phyloP scores from a whole-genome alignment of 202 grass and related monocot species.

The Carex arenaria region DNA sequence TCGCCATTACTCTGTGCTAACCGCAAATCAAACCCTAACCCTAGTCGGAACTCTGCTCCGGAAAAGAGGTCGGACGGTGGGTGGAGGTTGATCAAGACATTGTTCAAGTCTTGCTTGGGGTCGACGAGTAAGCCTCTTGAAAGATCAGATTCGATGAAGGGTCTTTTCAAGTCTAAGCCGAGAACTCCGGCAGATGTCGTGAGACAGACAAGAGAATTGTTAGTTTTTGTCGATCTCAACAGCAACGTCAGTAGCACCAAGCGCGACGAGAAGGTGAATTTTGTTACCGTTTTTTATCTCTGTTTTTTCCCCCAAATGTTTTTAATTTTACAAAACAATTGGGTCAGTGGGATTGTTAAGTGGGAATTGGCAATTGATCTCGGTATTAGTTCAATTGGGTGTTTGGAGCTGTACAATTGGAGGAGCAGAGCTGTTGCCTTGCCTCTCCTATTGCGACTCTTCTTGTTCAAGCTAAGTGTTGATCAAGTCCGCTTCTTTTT shows the following conservation, averaged over 20 bases:
- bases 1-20: conserved; percentile 11
- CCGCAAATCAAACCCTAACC: conserved; percentile 15
- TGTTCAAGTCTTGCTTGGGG: neutral
- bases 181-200: conserved; percentile 71
- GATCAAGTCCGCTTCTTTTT: neutral
- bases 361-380: conserved; percentile 1
- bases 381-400: neutral
- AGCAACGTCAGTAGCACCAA: conserved; percentile 38
- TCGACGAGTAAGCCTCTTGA: neutral
- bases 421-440: neutral
- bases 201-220: conserved; percentile 67
- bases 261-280: conserved; percentile 75
- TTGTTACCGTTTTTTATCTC: neutral
- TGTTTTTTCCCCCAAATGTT: neutral
- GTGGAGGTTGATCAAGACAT: conserved; percentile 8
- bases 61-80: neutral
- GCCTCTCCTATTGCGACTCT: neutral
- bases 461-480: neutral
- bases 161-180: conserved; percentile 86
- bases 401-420: neutral
- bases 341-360: neutral
- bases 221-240: conserved; percentile 56
- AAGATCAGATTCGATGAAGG: conserved; percentile 66
- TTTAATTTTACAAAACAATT: neutral
- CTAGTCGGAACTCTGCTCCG: neutral